Evolutionary conservation across 2,329 filamentous ascomycete genomes (phyloP).

Genomic region (Fusarium oligoseptatum): DNA sequence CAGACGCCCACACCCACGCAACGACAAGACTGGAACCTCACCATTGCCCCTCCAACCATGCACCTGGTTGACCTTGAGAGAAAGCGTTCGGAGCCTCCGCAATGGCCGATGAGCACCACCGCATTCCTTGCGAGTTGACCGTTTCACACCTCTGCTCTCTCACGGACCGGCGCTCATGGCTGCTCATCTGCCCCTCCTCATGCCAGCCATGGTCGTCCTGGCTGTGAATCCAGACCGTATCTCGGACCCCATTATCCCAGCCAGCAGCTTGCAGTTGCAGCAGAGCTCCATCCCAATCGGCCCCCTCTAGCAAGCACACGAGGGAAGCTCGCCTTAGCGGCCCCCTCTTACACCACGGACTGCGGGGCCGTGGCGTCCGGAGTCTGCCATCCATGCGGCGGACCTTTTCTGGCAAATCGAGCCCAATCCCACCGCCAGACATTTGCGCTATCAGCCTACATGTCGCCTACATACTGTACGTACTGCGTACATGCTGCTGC

Average conservation of each 20-base stretch:
- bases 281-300: neutral
- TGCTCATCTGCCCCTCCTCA: constrained; percentile 4
- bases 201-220: constrained; percentile 7
- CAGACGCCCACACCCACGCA: constrained; percentile 1
- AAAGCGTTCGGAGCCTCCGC: neutral
- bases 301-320: constrained; percentile 15
- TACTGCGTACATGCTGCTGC: neutral
- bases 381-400: constrained; percentile 8
- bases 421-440: neutral
- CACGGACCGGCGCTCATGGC: constrained; percentile 1
- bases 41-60: constrained; percentile 20
- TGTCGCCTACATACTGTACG: constrained; percentile 6
- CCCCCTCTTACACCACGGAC: constrained; percentile 25
- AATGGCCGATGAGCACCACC: constrained; percentile 8
- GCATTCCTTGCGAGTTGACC: constrained; percentile 23
- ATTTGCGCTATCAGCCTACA: constrained; percentile 1
- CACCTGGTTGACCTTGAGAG: neutral
- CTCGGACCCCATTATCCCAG: constrained; percentile 26
- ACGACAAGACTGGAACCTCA: constrained; percentile 3
- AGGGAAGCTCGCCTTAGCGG: constrained; percentile 33
- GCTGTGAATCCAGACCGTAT: constrained; percentile 24
- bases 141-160: constrained; percentile 8
- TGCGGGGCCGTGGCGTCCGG: constrained; percentile 38
- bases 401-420: constrained; percentile 19
- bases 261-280: constrained; percentile 22